Conservation (phyloP, 2,329 filamentous ascomycete genomes). For the Furcasterigmium sp. region DNA sequence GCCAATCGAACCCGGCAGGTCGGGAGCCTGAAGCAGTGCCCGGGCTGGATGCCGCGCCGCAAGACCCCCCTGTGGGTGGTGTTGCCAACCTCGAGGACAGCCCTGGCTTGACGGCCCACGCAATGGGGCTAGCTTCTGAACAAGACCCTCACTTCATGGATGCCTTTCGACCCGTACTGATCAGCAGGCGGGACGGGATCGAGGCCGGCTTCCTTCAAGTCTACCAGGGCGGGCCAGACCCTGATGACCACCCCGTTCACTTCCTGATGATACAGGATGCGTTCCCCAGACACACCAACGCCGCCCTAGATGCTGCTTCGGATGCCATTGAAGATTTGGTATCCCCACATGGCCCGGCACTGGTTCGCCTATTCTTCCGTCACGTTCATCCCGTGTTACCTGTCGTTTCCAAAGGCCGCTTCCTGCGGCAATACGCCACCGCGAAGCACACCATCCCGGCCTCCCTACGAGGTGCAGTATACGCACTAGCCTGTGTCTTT, state of each 20-base stretch:
- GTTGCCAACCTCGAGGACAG: conserved; percentile 39
- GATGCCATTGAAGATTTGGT: conserved; percentile 36
- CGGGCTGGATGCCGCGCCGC: neutral
- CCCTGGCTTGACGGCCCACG: conserved; percentile 34
- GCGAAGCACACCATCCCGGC: conserved; percentile 33
- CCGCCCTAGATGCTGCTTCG: conserved; percentile 29
- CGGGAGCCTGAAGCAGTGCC: neutral
- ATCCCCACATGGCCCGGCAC: conserved; percentile 29
- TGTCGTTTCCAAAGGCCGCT: conserved; percentile 37
- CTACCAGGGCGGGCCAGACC: conserved; percentile 24
- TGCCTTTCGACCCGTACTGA: conserved; percentile 19
- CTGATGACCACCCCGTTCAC: conserved; percentile 35
- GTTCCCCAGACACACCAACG: conserved; percentile 36
- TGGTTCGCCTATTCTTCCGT: conserved; percentile 39
- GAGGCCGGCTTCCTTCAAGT: conserved; percentile 40
- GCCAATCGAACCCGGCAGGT: conserved; percentile 1
- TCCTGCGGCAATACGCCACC: conserved; percentile 29
- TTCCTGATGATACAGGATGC: conserved; percentile 38
- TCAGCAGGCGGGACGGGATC: conserved; percentile 15
- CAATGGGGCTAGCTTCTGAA: conserved; percentile 37
- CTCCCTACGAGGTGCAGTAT: conserved; percentile 38
- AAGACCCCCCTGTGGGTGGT: conserved; percentile 22
- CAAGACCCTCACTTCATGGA: conserved; percentile 41
- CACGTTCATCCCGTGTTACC: conserved; percentile 40
- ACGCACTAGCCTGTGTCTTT: conserved; percentile 36